phyloP scores from a whole-genome alignment of 164 flowering plant species.

The Litsea cubeba region DNA sequence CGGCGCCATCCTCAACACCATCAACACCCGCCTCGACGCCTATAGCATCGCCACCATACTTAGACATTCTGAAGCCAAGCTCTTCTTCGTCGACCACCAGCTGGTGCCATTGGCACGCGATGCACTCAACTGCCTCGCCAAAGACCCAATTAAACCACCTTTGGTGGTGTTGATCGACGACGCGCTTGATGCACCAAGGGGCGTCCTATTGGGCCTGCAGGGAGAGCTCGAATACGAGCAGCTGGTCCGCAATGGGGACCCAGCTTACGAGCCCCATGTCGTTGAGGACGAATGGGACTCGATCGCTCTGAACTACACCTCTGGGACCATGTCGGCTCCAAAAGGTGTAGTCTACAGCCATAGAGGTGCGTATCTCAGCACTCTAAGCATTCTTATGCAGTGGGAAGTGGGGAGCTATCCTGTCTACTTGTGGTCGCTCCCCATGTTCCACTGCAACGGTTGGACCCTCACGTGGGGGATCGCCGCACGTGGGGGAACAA shows the following conservation, averaged over 20 bases:
- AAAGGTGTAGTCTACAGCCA: slow-evolving; percentile 94
- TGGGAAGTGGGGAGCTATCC: slow-evolving; percentile 76
- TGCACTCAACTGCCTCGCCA: slow-evolving; percentile 33
- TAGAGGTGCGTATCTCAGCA: slow-evolving; percentile 75
- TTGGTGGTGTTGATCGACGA: slow-evolving; percentile 64
- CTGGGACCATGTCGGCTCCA: slow-evolving; percentile 86
- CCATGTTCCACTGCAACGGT: slow-evolving; percentile 98
- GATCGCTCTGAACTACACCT: slow-evolving; percentile 76
- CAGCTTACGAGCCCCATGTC: slow-evolving; percentile 14
- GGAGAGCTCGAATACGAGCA: slow-evolving; percentile 75
- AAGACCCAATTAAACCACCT: slow-evolving; percentile 23
- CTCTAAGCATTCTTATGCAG: slow-evolving; percentile 57
- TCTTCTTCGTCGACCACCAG: slow-evolving; percentile 69
- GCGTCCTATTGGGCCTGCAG: slow-evolving; percentile 20
- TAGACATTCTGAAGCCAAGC: slow-evolving; percentile 75
- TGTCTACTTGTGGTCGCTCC: slow-evolving; percentile 88
- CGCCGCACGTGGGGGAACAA: slow-evolving; percentile 93
- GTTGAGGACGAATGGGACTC: slow-evolving; percentile 74
- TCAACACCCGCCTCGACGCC: slow-evolving; percentile 75
- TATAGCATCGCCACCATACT: slow-evolving; percentile 60
- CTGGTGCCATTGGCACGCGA: slow-evolving; percentile 41
- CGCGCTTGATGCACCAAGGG: slow-evolving; percentile 42
- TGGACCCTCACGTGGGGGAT: slow-evolving; percentile 97
- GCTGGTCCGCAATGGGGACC: slow-evolving; percentile 41
- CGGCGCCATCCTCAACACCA: slow-evolving; percentile 77